Evolutionary conservation across 768 basidiomycete species (phyloP).

Genomic region (Mycena chlorophos): DNA sequence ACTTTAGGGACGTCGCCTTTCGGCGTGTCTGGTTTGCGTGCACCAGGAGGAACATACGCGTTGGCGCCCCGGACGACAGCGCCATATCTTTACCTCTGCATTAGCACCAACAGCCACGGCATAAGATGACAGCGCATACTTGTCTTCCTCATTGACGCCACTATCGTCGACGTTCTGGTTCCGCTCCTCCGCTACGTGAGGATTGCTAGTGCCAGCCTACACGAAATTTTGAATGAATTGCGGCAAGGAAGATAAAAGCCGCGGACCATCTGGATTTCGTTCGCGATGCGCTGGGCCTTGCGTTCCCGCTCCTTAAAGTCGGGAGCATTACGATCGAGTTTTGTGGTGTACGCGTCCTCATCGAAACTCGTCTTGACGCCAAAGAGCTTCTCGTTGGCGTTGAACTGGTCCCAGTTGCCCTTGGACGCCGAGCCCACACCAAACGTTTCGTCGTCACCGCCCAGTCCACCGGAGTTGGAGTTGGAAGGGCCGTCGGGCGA

Average conservation of each 20-base stretch:
- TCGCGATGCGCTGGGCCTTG: conserved; percentile 84
- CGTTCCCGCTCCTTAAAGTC: conserved; percentile 90
- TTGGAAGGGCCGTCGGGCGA: conserved; percentile 35
- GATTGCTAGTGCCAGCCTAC: conserved; percentile 69
- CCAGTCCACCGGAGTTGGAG: conserved; percentile 26
- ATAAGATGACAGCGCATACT: conserved; percentile 50
- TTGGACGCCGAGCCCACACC: conserved; percentile 47
- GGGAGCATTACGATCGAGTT: conserved; percentile 77
- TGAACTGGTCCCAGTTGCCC: conserved; percentile 86
- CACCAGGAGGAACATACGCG: conserved; percentile 94
- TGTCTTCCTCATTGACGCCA: conserved; percentile 91
- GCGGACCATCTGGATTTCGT: conserved; percentile 59
- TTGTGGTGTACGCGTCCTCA: conserved; percentile 94
- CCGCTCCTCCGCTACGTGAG: conserved; percentile 91
- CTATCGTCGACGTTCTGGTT: conserved; percentile 63
- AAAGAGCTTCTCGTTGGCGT: conserved; percentile 88
- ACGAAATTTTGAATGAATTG: conserved; percentile 4
- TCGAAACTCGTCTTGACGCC: conserved; percentile 90
- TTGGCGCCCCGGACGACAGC: conserved; percentile 86
- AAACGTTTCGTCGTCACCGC: conserved; percentile 71
- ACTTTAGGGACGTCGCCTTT: conserved; percentile 67
- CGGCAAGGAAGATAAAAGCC: conserved; percentile 9
- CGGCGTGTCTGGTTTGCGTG: conserved; percentile 54
- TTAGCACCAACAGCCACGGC: conserved; percentile 18
- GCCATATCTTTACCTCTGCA: conserved; percentile 64